Conservation (phyloP, 1,284 basidiomycete species). For the Ganoderma lingzhi region DNA sequence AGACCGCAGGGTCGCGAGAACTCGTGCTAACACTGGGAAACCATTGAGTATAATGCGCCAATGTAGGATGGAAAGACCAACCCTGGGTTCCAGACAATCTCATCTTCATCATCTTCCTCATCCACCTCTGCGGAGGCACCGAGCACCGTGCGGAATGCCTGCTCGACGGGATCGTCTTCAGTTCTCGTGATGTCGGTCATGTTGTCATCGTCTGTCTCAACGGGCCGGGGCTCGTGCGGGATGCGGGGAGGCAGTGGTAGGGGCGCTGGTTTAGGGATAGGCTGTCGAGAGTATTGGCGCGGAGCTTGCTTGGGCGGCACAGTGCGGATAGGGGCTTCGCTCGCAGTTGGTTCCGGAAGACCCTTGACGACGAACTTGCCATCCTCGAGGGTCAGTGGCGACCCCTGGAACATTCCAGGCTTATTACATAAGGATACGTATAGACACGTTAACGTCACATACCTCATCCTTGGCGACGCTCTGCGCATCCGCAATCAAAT, state of each 20-base stretch:
- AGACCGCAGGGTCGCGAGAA: constrained; percentile 26
- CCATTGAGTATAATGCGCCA: constrained; percentile 6
- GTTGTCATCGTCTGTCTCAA: constrained; percentile 67
- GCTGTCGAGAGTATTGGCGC: neutral
- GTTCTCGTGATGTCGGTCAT: constrained; percentile 74
- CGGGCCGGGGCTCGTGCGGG: constrained; percentile 12
- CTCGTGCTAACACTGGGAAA: constrained; percentile 16
- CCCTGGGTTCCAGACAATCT: constrained; percentile 74
- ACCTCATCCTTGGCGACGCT: constrained; percentile 69
- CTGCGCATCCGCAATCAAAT: constrained; percentile 83
- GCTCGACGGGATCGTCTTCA: constrained; percentile 83
- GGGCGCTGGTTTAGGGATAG: neutral
- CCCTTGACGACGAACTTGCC: constrained; percentile 38
- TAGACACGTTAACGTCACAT: neutral
- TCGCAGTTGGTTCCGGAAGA: constrained; percentile 38
- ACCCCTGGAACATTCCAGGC: constrained; percentile 12
- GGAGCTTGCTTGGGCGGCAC: neutral
- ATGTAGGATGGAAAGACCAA: constrained; percentile 35
- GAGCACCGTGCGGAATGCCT: constrained; percentile 75
- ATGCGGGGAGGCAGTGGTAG: constrained; percentile 22
- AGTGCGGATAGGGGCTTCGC: neutral
- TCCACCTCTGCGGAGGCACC: constrained; percentile 51
- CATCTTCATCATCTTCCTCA: constrained; percentile 64
- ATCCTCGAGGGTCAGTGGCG: constrained; percentile 23
- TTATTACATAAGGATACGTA: neutral